Conservation (phyloP, 108 stramenopile species). For the Cyclotella sp. region DNA sequence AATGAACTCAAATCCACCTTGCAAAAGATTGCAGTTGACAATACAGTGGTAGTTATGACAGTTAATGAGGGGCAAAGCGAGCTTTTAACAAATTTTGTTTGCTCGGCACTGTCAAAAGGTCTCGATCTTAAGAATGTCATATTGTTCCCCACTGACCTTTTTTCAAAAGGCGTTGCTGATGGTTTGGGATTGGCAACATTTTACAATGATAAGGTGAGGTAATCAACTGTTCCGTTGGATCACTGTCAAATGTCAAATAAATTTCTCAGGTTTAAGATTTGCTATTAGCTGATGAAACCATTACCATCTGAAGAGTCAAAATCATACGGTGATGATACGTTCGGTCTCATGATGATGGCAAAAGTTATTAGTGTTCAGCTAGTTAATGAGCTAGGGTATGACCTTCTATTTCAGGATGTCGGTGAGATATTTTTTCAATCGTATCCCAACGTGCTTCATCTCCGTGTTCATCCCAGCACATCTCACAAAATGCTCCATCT, state of each 20-base stretch:
- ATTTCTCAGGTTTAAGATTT: no score
- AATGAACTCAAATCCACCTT: constrained; percentile 25
- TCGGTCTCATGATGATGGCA: constrained; percentile 85
- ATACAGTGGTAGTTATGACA: constrained; percentile 53
- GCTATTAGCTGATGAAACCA: constrained; percentile 49
- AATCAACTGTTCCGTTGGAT: neutral
- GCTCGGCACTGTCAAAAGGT: constrained; percentile 57
- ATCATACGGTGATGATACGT: constrained; percentile 77
- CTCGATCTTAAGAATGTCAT: constrained; percentile 43
- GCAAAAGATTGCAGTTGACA: constrained; percentile 40
- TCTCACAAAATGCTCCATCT: no score
- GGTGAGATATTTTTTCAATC: constrained; percentile 40
- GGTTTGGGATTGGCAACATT: constrained; percentile 52
- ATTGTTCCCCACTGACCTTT: constrained; percentile 49
- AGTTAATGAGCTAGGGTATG: constrained; percentile 47
- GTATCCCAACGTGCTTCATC: neutral
- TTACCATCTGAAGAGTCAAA: constrained; percentile 57
- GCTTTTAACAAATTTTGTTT: constrained; percentile 57
- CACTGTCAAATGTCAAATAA: no score
- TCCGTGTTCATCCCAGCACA: no score
- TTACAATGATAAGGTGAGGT: constrained; percentile 36
- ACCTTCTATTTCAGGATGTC: constrained; percentile 84
- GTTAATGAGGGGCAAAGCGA: constrained; percentile 52
- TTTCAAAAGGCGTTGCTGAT: constrained; percentile 47
- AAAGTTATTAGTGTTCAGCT: constrained; percentile 71